phyloP scores from a whole-genome alignment of 164 flowering plant genomes.

The Magnolia kwangsiensis region DNA sequence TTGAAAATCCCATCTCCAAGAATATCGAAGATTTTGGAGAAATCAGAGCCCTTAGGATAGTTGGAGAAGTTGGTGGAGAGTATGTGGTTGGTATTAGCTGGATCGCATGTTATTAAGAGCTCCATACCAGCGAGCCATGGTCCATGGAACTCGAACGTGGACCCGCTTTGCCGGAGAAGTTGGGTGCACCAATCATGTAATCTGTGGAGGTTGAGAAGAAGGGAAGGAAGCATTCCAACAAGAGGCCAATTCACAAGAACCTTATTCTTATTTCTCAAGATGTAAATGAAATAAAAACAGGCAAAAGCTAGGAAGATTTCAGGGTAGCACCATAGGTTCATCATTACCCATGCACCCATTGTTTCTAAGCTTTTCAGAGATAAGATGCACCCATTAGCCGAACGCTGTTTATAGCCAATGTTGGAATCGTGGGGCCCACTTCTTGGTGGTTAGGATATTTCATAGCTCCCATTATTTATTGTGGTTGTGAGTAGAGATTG shows the following conservation, averaged over 20 bases:
- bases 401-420: too few species aligned
- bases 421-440: too few species aligned
- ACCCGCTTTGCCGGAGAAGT: conserved; percentile 1
- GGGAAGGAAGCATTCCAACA: conserved; percentile 17
- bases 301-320: conserved; percentile 5
- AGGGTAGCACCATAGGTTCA: conserved; percentile 2
- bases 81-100: conserved; percentile 29
- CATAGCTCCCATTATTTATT: too few species aligned
- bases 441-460: too few species aligned
- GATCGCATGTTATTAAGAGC: conserved; percentile 25
- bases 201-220: conserved; percentile 16
- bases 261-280: background rate
- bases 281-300: conserved; percentile 1
- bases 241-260: conserved; percentile 16
- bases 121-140: conserved; percentile 26
- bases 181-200: conserved; percentile 11
- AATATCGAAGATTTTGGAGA: conserved; percentile 31
- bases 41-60: conserved; percentile 35
- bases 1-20: conserved; percentile 51
- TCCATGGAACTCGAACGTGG: conserved; percentile 22
- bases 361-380: too few species aligned
- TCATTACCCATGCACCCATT: too few species aligned
- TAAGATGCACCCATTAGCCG: too few species aligned
- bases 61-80: conserved; percentile 32
- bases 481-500: too few species aligned